Evolutionary conservation across 2,329 filamentous ascomycete genomes (phyloP).

Genomic region (Metarhizium humberi): DNA sequence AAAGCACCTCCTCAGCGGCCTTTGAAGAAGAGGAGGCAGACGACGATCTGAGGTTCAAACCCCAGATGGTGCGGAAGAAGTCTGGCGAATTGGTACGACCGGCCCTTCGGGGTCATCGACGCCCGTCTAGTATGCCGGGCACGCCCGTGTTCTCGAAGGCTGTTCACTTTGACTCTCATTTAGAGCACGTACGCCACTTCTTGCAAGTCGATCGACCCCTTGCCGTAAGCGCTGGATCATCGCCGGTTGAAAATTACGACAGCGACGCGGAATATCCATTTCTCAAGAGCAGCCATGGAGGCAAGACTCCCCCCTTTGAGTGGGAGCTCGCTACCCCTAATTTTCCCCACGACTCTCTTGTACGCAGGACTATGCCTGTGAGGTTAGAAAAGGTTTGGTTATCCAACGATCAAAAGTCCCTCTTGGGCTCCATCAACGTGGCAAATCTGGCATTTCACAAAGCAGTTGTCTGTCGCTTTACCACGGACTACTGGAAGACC

Average conservation of each 20-base stretch:
- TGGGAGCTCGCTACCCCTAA: conserved; percentile 84
- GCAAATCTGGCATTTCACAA: conserved; percentile 89
- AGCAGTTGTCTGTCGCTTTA: conserved; percentile 83
- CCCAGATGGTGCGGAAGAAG: conserved; percentile 95
- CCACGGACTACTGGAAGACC: conserved; percentile 97
- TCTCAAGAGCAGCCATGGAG: conserved; percentile 29
- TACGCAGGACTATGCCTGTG: conserved; percentile 58
- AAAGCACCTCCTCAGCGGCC: conserved; percentile 37
- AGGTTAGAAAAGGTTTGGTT: conserved; percentile 79
- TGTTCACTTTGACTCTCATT: conserved; percentile 95
- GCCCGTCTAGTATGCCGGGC: conserved; percentile 93
- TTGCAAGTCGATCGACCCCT: conserved; percentile 86
- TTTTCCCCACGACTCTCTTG: conserved; percentile 52
- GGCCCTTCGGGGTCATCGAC: conserved; percentile 67
- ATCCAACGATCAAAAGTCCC: conserved; percentile 75
- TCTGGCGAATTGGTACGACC: conserved; percentile 94
- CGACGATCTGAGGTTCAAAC: conserved; percentile 54
- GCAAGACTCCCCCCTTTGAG: conserved; percentile 51
- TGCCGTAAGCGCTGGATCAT: conserved; percentile 92
- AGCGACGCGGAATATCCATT: conserved; percentile 89
- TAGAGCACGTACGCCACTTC: conserved; percentile 95
- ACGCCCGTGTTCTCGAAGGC: conserved; percentile 93
- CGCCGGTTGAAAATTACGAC: conserved; percentile 80
- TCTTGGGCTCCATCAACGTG: conserved; percentile 77
- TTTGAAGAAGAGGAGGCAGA: conserved; percentile 59